These are phyloP conservation scores for Taphrina deformans DNA, from an alignment of 1,139 yeast genomes.

Conservation along the genomic window DNA sequence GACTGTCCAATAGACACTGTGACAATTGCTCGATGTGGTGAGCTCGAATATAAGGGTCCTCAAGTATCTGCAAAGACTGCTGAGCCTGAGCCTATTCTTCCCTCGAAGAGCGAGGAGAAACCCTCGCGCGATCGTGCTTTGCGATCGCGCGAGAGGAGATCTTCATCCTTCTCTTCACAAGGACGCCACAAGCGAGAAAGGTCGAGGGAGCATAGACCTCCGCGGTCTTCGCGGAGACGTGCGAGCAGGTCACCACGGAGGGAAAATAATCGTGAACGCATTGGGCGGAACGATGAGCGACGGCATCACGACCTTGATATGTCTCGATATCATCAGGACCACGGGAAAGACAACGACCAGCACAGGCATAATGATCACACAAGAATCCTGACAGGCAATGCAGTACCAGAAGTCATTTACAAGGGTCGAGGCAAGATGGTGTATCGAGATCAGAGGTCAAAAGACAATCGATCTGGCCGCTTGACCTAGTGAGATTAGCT, in stretches of 20 bases:
- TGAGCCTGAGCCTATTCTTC: background rate
- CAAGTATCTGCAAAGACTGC: background rate
- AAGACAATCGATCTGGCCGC: slow-evolving; percentile 12
- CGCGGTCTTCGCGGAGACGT: background rate
- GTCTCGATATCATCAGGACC: too few species aligned
- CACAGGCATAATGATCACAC: background rate
- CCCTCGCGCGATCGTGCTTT: background rate
- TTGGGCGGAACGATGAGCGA: background rate
- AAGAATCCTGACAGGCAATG: too few species aligned
- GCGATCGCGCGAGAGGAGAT: background rate
- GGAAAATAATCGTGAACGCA: background rate
- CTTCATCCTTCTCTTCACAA: background rate
- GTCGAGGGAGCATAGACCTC: background rate
- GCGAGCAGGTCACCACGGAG: background rate
- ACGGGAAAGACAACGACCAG: background rate
- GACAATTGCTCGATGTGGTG: slow-evolving; percentile 56
- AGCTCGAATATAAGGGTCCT: slow-evolving; percentile 41
- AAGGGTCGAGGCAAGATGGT: slow-evolving; percentile 30
- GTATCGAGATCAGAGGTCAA: background rate
- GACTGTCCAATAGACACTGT: slow-evolving; percentile 48
- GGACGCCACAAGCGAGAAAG: background rate
- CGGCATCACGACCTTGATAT: background rate
- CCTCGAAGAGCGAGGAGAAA: background rate
- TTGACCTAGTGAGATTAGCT: too few species aligned
- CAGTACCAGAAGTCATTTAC: slow-evolving; percentile 9